Percentiles rank a stretch among this genome's conserved stretches.
Conservation (phyloP, 441 rosid species). For the Manihot esculenta region DNA sequence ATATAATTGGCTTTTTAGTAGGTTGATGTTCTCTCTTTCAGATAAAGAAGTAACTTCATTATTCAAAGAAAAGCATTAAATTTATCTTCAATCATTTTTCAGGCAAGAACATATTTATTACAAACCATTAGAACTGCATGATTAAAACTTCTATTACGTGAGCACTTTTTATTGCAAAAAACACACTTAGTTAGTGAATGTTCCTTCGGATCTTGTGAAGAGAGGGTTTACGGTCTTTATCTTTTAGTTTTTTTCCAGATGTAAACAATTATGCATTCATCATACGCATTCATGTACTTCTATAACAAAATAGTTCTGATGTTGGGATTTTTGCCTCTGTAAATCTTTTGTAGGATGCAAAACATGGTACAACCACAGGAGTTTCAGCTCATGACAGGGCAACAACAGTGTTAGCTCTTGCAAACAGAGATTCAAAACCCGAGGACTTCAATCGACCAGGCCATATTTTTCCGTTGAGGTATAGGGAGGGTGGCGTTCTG, state of each 20-base stretch:
- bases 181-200: not conserved
- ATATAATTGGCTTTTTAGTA: not conserved
- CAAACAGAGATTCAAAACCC: slow-evolving; percentile 79
- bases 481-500: slow-evolving; percentile 87
- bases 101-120: too few species aligned
- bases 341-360: slow-evolving; percentile 68
- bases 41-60: not conserved
- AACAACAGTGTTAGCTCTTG: slow-evolving; percentile 71
- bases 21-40: not conserved
- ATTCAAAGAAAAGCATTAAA: not conserved
- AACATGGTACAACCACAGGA: slow-evolving; percentile 90
- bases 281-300: not conserved
- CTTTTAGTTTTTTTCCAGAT: not conserved
- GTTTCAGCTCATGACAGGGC: slow-evolving; percentile 92
- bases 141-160: not conserved
- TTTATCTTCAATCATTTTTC: not conserved
- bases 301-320: slow-evolving; percentile 1
- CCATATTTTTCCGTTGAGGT: slow-evolving; percentile 85
- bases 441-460: slow-evolving; percentile 94
- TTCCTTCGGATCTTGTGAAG: not conserved
- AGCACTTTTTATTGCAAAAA: not conserved
- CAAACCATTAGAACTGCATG: not conserved
- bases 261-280: not conserved
- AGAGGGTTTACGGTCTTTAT: not conserved
- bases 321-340: slow-evolving; percentile 7